A percentile compares a stretch with the other conserved stretches of the same genome.
Conservation (phyloP, 805 yeast genomes). For the Yarrowia sp. region DNA sequence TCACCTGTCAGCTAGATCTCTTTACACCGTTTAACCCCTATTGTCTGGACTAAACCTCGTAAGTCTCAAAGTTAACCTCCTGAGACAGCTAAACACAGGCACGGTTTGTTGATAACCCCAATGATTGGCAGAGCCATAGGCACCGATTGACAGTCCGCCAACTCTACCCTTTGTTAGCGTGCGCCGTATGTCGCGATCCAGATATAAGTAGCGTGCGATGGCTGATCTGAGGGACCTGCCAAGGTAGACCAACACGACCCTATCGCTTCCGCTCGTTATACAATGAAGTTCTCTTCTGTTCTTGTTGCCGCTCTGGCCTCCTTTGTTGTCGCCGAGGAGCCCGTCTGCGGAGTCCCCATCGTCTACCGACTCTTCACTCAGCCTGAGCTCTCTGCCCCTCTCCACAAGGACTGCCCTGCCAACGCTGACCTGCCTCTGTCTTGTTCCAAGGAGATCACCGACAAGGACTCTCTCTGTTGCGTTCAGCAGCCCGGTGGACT, state of each 20-base stretch:
- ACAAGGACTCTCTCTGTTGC: conserved; percentile 68
- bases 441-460: conserved; percentile 44
- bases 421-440: conserved; percentile 47
- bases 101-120: conserved; percentile 25
- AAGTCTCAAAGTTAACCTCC: conserved; percentile 4
- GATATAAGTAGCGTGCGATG: conserved; percentile 8
- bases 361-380: conserved; percentile 27
- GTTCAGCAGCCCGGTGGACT: conserved; percentile 88
- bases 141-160: conserved; percentile 9
- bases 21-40: not conserved
- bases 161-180: conserved; percentile 9
- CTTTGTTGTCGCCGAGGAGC: conserved; percentile 19
- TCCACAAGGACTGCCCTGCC: conserved; percentile 48
- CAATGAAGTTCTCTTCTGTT: conserved; percentile 8
- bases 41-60: not conserved
- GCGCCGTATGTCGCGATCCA: conserved; percentile 1
- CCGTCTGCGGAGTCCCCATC: conserved; percentile 15
- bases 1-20: too few species aligned
- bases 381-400: conserved; percentile 32
- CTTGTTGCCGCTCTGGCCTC: conserved; percentile 11
- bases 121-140: conserved; percentile 23
- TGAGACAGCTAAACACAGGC: conserved; percentile 19
- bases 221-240: not conserved
- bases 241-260: not conserved
- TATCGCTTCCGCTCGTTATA: not conserved